Evolutionary conservation across 2,329 filamentous ascomycete species (phyloP).

Genomic region (Fusarium penzigii): DNA sequence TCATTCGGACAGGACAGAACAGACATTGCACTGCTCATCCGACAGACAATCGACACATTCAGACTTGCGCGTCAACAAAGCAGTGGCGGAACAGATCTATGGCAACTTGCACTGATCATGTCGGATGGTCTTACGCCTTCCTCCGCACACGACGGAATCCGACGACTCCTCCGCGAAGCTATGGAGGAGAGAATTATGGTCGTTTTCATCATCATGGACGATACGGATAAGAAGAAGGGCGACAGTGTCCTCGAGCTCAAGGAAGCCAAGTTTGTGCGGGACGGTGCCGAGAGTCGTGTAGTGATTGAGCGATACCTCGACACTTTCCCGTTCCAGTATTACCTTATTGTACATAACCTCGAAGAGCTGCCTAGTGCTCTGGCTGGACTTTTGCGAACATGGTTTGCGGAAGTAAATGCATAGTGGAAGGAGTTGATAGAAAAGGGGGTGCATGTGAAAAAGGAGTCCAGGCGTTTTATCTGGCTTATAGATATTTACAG

Average conservation of each 20-base stretch:
- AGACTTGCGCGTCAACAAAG: conserved; percentile 68
- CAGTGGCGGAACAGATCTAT: conserved; percentile 67
- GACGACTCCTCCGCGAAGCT: conserved; percentile 80
- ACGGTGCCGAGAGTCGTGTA: conserved; percentile 65
- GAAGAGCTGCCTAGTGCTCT: conserved; percentile 87
- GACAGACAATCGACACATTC: conserved; percentile 79
- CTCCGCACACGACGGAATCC: conserved; percentile 77
- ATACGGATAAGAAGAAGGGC: conserved; percentile 47
- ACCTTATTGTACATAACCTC: conserved; percentile 89
- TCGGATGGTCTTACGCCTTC: conserved; percentile 90
- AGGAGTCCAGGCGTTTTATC: neutral
- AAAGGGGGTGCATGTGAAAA: too few relatives aligned
- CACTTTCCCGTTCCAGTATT: conserved; percentile 95
- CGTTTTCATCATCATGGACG: conserved; percentile 95
- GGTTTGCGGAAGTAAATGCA: conserved; percentile 77
- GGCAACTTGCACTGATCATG: conserved; percentile 92
- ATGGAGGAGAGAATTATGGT: conserved; percentile 96
- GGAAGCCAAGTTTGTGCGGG: conserved; percentile 77
- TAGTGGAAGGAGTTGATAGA: conserved; percentile 17
- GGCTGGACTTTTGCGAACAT: conserved; percentile 86
- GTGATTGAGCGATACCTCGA: conserved; percentile 91
- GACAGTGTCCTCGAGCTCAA: conserved; percentile 84
- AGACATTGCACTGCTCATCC: conserved; percentile 78
- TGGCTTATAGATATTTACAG: too few relatives aligned
- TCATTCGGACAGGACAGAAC: conserved; percentile 84